A percentile compares a stretch with the other conserved stretches of the same genome.
Evolutionary conservation across 2,329 filamentous ascomycete species (phyloP).

Genomic region (Stachybotrys elegans): DNA sequence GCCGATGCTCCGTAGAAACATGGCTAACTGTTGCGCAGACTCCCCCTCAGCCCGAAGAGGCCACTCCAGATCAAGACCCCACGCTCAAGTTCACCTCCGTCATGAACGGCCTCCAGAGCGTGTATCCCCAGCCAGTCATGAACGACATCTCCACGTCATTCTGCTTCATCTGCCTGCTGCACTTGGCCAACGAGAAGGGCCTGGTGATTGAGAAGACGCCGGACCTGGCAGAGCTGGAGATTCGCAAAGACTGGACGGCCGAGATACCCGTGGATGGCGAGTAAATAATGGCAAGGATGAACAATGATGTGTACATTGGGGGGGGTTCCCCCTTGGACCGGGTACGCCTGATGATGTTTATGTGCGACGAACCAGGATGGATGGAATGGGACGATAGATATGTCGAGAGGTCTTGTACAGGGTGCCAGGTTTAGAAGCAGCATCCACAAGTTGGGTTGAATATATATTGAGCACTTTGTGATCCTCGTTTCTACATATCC

Average conservation of each 20-base stretch:
- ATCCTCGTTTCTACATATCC: too few relatives aligned
- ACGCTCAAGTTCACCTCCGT: constrained; percentile 81
- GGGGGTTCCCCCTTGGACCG: too few relatives aligned
- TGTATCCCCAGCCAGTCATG: constrained; percentile 83
- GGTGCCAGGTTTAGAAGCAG: too few relatives aligned
- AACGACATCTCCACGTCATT: constrained; percentile 89
- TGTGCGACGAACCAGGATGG: too few relatives aligned
- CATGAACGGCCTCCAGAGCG: constrained; percentile 80
- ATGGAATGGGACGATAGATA: too few relatives aligned
- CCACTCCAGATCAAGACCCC: constrained; percentile 37
- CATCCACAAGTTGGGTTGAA: too few relatives aligned
- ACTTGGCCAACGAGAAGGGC: constrained; percentile 90
- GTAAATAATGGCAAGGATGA: not conserved
- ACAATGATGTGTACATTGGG: not conserved
- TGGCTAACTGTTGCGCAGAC: constrained; percentile 11
- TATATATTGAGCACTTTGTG: too few relatives aligned
- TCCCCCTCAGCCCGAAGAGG: constrained; percentile 24
- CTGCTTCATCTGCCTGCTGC: constrained; percentile 90
- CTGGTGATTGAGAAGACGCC: constrained; percentile 65
- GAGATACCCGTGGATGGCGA: constrained; percentile 42
- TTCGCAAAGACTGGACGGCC: constrained; percentile 57
- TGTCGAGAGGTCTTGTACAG: too few relatives aligned
- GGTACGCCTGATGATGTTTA: too few relatives aligned
- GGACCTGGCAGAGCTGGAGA: constrained; percentile 54
- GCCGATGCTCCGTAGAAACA: not conserved